phyloP scores from a whole-genome alignment of 2,329 filamentous ascomycete genomes.

The Trichoderma endophyticum region DNA sequence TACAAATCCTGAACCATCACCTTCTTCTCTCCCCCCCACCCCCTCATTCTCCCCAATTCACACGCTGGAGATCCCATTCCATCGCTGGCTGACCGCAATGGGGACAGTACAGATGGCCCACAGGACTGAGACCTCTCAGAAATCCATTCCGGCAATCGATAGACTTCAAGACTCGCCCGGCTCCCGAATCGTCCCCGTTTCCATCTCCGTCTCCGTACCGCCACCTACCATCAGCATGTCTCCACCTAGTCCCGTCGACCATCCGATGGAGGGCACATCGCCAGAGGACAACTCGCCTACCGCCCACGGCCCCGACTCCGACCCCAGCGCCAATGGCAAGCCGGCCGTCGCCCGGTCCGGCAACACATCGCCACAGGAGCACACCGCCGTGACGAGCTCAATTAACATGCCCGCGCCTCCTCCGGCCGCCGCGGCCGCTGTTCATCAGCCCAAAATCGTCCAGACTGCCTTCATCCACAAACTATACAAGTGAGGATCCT shows the following conservation, averaged over 20 bases:
- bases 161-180: constrained; percentile 46
- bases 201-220: constrained; percentile 32
- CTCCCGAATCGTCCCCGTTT: constrained; percentile 55
- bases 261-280: constrained; percentile 61
- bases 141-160: constrained; percentile 40
- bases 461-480: constrained; percentile 99
- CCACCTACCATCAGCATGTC: constrained; percentile 58
- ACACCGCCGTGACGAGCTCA: constrained; percentile 28
- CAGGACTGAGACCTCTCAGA: constrained; percentile 49
- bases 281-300: constrained; percentile 45
- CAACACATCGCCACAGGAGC: constrained; percentile 40
- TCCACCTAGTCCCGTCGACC: constrained; percentile 54
- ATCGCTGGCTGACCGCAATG: constrained; percentile 29
- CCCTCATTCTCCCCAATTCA: constrained; percentile 14
- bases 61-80: neutral
- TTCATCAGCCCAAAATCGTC: constrained; percentile 94
- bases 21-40: neutral
- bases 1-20: neutral
- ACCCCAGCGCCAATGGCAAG: constrained; percentile 40
- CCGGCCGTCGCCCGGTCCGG: constrained; percentile 35
- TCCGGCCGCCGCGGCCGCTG: constrained; percentile 63
- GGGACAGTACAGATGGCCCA: constrained; percentile 50
- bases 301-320: constrained; percentile 46
- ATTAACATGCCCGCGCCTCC: constrained; percentile 50
- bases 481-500: constrained; percentile 78